Base-by-base conservation (phyloP, 78 protist species). In the Protostelium mycophagum region DNA sequence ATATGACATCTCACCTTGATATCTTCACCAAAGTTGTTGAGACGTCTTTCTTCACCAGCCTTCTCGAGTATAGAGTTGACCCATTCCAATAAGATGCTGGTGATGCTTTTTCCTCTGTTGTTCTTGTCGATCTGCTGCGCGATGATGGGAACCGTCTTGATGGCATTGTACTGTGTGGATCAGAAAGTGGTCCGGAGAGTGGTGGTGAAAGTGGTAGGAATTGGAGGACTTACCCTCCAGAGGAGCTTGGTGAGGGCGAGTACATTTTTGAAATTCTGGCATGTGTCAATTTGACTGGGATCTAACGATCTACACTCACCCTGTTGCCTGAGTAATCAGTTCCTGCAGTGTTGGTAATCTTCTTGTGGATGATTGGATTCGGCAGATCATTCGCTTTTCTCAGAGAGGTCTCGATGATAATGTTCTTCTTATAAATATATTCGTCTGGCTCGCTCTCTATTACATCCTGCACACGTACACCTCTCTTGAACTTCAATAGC, bases 71-170 rank as follows among this genome's bases (percentile, higher is more conserved):
- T 91, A 37, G 63, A 85, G 34, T 92, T 92, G 28, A 92, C 94
- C 94, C 94, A 92, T 38, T 91, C 63, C 0, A 92, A 34, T 5
- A 92, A 84, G 86, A 92, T 92, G 10, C 94, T 0, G 94, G 73
- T 51, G 16, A 16, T 16, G 16, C 16, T 25, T 51, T 16, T 51
- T 51, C 73, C 73, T 5, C 5, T 91, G 36, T 91, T 88, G 86
- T 92, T 90, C 37, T 92, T 91, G 34, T 84, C 91, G 0, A 35
- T 35, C 28, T 91, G 89, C 0, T 85, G n/a, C 38, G 34, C 88
- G 29, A 92, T 84, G 28, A 88, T 92, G 85, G 88, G 91, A 35
- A 0, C 94, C 51, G 5, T 87, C 35, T 0, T 83, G 36, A 51
- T 5, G 73, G 16, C 31, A 51, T 51, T 16, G 73, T 51, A 51